Evolutionary conservation across 2,329 filamentous ascomycete genomes (phyloP).

Genomic region (Alternaria rosae): DNA sequence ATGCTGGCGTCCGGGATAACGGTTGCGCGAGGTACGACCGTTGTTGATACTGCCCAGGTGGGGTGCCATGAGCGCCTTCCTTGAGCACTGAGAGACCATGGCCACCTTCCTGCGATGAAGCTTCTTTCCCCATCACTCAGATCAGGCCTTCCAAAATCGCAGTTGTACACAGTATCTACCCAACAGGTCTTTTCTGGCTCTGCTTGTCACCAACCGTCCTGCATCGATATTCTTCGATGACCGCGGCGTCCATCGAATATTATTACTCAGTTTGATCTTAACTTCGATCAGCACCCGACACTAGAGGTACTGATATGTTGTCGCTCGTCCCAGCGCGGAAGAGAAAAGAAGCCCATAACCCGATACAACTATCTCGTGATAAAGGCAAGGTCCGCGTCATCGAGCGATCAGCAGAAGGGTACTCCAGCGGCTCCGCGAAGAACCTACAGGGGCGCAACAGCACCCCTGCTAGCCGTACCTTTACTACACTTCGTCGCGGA

Average conservation of each 20-base stretch:
- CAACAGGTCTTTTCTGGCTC: not conserved
- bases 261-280: conserved; percentile 4
- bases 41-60: not conserved
- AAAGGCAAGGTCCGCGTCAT: conserved; percentile 45
- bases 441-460: conserved; percentile 22
- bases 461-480: conserved; percentile 32
- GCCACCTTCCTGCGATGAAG: not conserved
- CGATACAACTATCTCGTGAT: conserved; percentile 26
- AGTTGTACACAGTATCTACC: not conserved
- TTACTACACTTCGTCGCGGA: conserved; percentile 40
- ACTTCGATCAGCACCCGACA: not conserved
- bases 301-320: conserved; percentile 33
- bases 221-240: not conserved
- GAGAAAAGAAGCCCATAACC: conserved; percentile 39
- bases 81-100: not conserved
- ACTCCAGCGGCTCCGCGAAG: conserved; percentile 18
- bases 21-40: not conserved
- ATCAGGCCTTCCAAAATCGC: not conserved
- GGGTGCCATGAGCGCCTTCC: not conserved
- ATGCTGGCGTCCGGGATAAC: not conserved
- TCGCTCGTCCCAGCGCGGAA: conserved; percentile 41
- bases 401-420: conserved; percentile 27
- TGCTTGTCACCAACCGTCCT: not conserved
- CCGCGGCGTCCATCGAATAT: conserved; percentile 5
- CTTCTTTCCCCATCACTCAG: not conserved